Base-by-base conservation (phyloP, 1,284 basidiomycete genomes). In the Naganishia cerealis region DNA sequence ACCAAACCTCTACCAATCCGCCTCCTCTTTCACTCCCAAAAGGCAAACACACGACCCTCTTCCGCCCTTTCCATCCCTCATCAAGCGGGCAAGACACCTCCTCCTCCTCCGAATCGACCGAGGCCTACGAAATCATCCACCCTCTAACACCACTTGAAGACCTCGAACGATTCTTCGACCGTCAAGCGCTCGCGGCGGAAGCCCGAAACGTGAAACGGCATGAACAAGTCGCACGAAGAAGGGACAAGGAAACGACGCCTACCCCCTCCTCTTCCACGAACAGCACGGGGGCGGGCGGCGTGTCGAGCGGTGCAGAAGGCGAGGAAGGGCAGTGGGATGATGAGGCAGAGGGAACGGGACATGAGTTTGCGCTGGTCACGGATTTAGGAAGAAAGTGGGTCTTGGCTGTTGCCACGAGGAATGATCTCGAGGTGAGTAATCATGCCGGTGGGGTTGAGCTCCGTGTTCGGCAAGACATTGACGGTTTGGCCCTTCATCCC, bases 301-400 rank as follows among this genome's bases (percentile, higher is more conserved):
- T 36, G 46, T 21, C n/a, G 39, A 40, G 7, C 15, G 21, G 18
- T 2, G 5, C 36, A 5, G 13, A 40, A 24, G 16, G 39, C 24
- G 16, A 38, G 36, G 29, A 43, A 16, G 33, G 12, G 40, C n/a
- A 43, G n/a, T 38, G 67, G 63, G 26, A 59, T 24, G 38, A 42
- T 54, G 40, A 21, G 29, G 61, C 61, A n/a, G 61, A 63, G 38
- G 61, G 61, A 0, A 48, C 46, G 36, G 38, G 18, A 33, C 21
- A 71, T 55, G 42, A 54, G 48, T 40, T 70, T 61, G 65, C 67
- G 69, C 2, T 72, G 92, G 91, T 94, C 36, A 94, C 92, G 7
- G 92, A 94, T 77, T 79, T 81, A 54, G 85, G 86, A 63, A 85
- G 91, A 69, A 92, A 92, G 76, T 94, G 94, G 75, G 91, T 94